Evolutionary conservation across 257 asterid species (phyloP).

Genomic region (Craterostigma plantagineum): DNA sequence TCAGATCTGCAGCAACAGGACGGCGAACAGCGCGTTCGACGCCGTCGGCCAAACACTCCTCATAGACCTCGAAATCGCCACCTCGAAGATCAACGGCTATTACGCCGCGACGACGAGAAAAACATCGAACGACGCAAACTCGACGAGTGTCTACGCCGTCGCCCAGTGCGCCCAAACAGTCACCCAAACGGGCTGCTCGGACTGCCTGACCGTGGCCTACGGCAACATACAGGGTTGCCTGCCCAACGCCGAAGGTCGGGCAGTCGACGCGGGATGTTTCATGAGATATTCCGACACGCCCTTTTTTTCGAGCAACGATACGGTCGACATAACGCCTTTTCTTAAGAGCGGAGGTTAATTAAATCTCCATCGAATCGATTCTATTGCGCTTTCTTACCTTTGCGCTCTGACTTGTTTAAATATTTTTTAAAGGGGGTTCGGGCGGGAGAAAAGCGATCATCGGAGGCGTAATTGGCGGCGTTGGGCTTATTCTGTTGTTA

Average conservation of each 20-base stretch:
- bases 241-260: conserved; percentile 52
- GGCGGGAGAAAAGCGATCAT: conserved; percentile 38
- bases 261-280: conserved; percentile 69
- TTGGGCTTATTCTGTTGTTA: conserved; percentile 28
- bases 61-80: conserved; percentile 37
- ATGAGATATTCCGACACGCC: conserved; percentile 42
- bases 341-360: conserved; percentile 12
- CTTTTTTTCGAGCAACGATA: conserved; percentile 47
- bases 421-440: conserved; percentile 42
- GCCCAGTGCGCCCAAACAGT: conserved; percentile 74
- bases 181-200: conserved; percentile 35
- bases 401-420: not conserved
- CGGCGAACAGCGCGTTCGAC: conserved; percentile 27
- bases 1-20: conserved; percentile 46
- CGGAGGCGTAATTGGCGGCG: conserved; percentile 70
- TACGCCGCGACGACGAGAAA: conserved; percentile 37
- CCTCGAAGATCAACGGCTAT: conserved; percentile 42
- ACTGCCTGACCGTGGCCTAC: conserved; percentile 51
- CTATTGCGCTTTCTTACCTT: not conserved
- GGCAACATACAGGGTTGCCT: conserved; percentile 52
- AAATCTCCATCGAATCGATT: not conserved
- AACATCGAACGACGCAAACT: conserved; percentile 12
- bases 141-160: conserved; percentile 25
- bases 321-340: conserved; percentile 33
- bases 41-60: conserved; percentile 20